These are phyloP conservation scores for Phanerodontia chrysosporium DNA, from an alignment of 768 basidiomycete genomes.

Conservation along the genomic window DNA sequence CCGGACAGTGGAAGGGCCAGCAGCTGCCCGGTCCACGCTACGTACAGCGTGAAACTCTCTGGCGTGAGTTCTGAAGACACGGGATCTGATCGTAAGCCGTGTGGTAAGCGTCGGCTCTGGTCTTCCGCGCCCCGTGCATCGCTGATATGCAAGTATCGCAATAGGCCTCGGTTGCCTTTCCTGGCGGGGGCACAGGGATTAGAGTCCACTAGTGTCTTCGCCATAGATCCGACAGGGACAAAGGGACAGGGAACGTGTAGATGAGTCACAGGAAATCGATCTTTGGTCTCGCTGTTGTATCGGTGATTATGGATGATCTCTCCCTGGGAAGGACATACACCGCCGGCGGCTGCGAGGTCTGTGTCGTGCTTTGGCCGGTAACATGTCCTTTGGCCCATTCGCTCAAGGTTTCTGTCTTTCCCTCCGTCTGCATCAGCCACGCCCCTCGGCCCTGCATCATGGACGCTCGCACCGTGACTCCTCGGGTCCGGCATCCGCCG, in stretches of 20 bases:
- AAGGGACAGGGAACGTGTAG: conserved; percentile 6
- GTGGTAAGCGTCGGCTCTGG: not conserved
- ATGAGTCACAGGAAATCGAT: conserved; percentile 13
- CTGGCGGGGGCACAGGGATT: conserved; percentile 5
- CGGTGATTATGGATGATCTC: conserved; percentile 16
- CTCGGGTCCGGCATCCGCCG: conserved; percentile 12
- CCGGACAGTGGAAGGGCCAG: conserved; percentile 14
- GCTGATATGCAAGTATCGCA: not conserved
- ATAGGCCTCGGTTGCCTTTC: not conserved
- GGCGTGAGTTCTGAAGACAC: conserved; percentile 15
- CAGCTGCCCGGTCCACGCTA: conserved; percentile 10
- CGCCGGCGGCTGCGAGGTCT: not conserved
- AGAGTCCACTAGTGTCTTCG: conserved; percentile 6
- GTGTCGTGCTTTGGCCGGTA: not conserved
- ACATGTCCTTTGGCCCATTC: not conserved
- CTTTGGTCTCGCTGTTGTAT: conserved; percentile 6
- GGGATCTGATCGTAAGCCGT: not conserved
- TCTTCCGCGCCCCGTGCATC: conserved; percentile 6
- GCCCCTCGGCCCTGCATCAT: not conserved
- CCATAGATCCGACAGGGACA: conserved; percentile 4
- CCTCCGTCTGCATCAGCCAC: conserved; percentile 10
- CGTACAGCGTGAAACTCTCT: conserved; percentile 11
- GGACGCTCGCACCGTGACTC: conserved; percentile 9
- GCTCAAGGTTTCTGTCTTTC: not conserved
- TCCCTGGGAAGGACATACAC: conserved; percentile 1